Percentiles rank a stretch among this genome's conserved stretches.
Evolutionary conservation across 1,139 yeast genomes (phyloP).

Genomic region (Hyphopichia wangnamkhiaoensis): DNA sequence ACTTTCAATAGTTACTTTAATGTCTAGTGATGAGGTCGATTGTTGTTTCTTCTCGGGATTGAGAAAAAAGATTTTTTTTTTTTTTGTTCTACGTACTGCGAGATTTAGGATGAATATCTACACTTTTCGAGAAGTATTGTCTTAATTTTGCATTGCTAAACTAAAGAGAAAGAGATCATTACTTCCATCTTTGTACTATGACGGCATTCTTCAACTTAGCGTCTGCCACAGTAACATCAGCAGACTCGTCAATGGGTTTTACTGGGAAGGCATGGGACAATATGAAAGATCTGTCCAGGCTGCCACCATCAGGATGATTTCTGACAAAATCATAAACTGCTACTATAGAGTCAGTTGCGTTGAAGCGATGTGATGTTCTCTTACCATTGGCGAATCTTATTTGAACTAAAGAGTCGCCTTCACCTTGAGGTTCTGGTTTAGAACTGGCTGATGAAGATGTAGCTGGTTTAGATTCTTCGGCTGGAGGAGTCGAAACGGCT

Average conservation of each 20-base stretch:
- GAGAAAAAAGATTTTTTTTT: no score
- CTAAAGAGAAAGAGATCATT: neutral
- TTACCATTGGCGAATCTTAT: conserved; percentile 85
- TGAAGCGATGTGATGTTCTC: conserved; percentile 63
- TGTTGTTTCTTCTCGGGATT: no score
- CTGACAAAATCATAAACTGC: conserved; percentile 70
- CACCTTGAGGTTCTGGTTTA: conserved; percentile 31
- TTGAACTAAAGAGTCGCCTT: conserved; percentile 78
- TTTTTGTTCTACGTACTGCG: no score
- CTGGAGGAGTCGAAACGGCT: conserved; percentile 13
- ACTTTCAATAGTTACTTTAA: no score
- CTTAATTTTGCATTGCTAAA: neutral
- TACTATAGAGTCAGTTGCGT: conserved; percentile 65
- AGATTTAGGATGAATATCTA: no score
- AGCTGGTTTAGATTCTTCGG: conserved; percentile 15
- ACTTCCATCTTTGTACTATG: conserved; percentile 81
- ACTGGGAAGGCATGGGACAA: conserved; percentile 86
- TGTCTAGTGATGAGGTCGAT: no score
- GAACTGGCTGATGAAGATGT: conserved; percentile 12
- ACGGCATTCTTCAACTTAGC: conserved; percentile 84
- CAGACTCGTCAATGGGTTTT: conserved; percentile 61
- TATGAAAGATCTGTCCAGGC: conserved; percentile 53
- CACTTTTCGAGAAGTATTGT: no score
- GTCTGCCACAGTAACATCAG: conserved; percentile 56
- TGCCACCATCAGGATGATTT: conserved; percentile 39